Evolutionary conservation across 2,329 filamentous ascomycete genomes (phyloP).

Genomic region (Neofusicoccum sp.): DNA sequence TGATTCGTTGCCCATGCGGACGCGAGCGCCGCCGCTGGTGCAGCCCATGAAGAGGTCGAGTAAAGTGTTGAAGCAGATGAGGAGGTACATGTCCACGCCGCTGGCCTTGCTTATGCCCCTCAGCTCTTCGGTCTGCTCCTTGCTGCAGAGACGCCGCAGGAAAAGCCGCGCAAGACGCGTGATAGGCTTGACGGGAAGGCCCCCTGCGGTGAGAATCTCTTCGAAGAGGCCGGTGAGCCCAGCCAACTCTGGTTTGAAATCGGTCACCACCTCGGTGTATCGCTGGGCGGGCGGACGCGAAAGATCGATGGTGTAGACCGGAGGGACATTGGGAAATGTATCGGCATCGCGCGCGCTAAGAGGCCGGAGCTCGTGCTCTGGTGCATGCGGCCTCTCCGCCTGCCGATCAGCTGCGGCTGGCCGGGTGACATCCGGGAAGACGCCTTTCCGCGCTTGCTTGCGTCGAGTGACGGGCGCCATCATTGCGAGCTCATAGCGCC

Average conservation of each 20-base stretch:
- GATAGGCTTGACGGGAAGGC: slow-evolving; percentile 19
- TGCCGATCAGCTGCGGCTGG: not conserved
- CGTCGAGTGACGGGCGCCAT: slow-evolving; percentile 15
- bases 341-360: not conserved
- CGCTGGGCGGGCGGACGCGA: slow-evolving; percentile 53
- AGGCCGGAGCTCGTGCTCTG: not conserved
- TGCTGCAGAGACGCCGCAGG: slow-evolving; percentile 51
- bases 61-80: slow-evolving; percentile 62
- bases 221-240: slow-evolving; percentile 52
- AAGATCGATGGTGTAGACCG: slow-evolving; percentile 53
- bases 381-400: not conserved
- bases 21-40: slow-evolving; percentile 54
- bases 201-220: slow-evolving; percentile 40
- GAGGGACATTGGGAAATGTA: slow-evolving; percentile 23
- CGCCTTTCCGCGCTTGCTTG: not conserved
- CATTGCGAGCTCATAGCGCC: not conserved
- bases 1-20: slow-evolving; percentile 21
- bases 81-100: slow-evolving; percentile 56
- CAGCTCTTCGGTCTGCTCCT: slow-evolving; percentile 62
- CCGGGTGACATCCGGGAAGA: slow-evolving; percentile 3
- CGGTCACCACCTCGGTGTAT: slow-evolving; percentile 49
- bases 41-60: slow-evolving; percentile 65
- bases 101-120: slow-evolving; percentile 53
- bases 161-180: slow-evolving; percentile 44
- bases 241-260: slow-evolving; percentile 46